Evolutionary conservation across 495 filamentous ascomycete species (phyloP), one percentile per base, ranked within the genome.

Genomic region (Xylaria cubensis): DNA sequence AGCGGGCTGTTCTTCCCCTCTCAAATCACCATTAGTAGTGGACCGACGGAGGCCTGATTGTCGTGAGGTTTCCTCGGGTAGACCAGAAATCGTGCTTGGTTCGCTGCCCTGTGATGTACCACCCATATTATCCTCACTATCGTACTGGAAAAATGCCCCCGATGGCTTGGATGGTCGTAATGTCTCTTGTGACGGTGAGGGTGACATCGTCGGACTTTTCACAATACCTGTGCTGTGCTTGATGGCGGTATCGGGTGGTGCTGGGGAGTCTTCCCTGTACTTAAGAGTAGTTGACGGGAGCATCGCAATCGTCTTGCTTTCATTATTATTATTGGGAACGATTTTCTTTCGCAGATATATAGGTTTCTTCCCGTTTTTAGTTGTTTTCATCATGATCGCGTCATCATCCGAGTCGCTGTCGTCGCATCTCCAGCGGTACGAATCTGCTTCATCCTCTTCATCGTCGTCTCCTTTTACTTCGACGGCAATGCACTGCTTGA

Each of bases 401-500:
- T 89, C 93, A 77, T 97, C 93, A 72, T 89, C 88, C 6, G 89
- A 93, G 24, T 90, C 90, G 63, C 87, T 89, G 26, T 89, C 87
- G 29, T 86, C 83, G 72, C 82, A 84, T 63, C 32, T 58, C 77
- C 77, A 55, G 76, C 80, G 59, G 78, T 74, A 65, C 82, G 83
- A 73, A 26, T 81, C 79, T 66, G 77, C 70, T 58, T 91, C 88
- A 0, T 88, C 84, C 17, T 94, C 92, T 9, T 94, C 92, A 5
- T 90, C 88, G 21, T 90, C 90, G 7, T 90, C 90, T 19, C 88
- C 90, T 76, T 96, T 94, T 67, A 89, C 85, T 34, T 98, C 94
- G 32, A 99, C 91, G 4, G 96, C 96, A 65, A 98, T 98, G 76
- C 94, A 98, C 78, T 99, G 95, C 76, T 94, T 90, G 13, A 99